Evolutionary conservation across 129 eudicot genomes (phyloP), one percentile per base, ranked within the genome.

Genomic region (Artemisia annua): DNA sequence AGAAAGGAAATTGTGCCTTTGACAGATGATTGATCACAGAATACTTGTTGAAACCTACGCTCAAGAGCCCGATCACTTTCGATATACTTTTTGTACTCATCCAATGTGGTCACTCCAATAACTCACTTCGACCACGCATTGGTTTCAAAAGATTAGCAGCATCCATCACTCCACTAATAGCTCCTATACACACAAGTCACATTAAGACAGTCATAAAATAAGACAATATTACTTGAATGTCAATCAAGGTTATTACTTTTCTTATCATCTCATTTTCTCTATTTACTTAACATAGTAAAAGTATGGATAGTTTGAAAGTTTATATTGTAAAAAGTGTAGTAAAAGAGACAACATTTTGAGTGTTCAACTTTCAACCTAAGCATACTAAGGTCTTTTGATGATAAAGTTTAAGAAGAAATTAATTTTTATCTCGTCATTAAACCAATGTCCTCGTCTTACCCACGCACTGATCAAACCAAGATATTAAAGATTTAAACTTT

Each of bases 111-210:
- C 53, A 96, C 97, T 66, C 97, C 96, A 19, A 91, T 88, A 65
- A 91, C 82, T 92, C 98, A 66, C 98, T 96, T 17, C 98, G 82
- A 62, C 98, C 96, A 67, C 89, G 88, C 98, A 92, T 92, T 15
- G 98, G 98, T 71, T 92, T 92, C 69, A 92, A 73, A 69, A 92
- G 79, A 67, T 92, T 89, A 68, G 96, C 96, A 58, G 98, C 98
- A 85, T 92, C 96, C 98, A 92, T 85, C 19, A 96, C 91, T 53
- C 96, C 98, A 77, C 95, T 83, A 75, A 87, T 70, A 35, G 98
- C 98, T 69, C 98, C 95, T 92, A 71, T 71, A 83, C 15, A 51
- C 11, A 62, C 67, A 62, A 19, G 30, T 17, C 59, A 24, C n/a
- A 44, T 39, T 24, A 73, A 11, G 60, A 43, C 14, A 68, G n/a